Evolutionary conservation across 2,329 filamentous ascomycete species (phyloP), one percentile per base, ranked within the genome.

Genomic region (Verticillium isaacii): DNA sequence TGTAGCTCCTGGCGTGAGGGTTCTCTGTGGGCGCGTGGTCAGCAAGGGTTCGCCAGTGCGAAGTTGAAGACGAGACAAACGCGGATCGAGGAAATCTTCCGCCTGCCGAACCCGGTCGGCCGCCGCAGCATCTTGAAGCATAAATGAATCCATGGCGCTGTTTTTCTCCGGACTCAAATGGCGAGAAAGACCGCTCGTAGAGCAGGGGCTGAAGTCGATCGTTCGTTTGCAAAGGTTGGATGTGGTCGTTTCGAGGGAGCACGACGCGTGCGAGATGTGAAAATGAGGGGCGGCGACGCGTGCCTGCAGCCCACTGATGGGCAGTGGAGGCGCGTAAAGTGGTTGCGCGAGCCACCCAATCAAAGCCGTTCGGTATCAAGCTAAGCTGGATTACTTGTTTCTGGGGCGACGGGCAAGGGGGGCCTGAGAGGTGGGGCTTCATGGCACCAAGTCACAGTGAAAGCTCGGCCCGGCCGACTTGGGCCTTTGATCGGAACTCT

Each of bases 71-170:
- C 23, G n/a, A 14, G 14, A 76, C 89, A 71, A 85, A 97, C 93
- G 89, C 64, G 94, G 94, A 80, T 97, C 94, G 54, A 98, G 86
- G 72, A 98, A 97, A 75, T 97, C 93, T 70, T 90, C 85, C n/a
- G 92, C 93, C 66, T 90, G 87, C 70, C 92, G 90, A 74, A 97
- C 87, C 70, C 93, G 91, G 79, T 96, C 89, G 69, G 87, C 85
- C 69, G 89, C 88, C 67, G 89, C 92, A 77, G 95, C 91, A 82
- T 97, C 93, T 76, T 89, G 87, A 70, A 96, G 85, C 79, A 90
- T 87, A 68, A 86, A 80, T 64, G 82, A 84, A 68, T 93, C 90
- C 90, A 95, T 93, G 9, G 11, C 8, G 19, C 45, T 12, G 12
- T 8, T 52, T 12, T 4, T 52, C n/a, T 52, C 11, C 1, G 6